Evolutionary conservation across 352 stramenopile species (phyloP).

Genomic region (Plasmopara muralis): DNA sequence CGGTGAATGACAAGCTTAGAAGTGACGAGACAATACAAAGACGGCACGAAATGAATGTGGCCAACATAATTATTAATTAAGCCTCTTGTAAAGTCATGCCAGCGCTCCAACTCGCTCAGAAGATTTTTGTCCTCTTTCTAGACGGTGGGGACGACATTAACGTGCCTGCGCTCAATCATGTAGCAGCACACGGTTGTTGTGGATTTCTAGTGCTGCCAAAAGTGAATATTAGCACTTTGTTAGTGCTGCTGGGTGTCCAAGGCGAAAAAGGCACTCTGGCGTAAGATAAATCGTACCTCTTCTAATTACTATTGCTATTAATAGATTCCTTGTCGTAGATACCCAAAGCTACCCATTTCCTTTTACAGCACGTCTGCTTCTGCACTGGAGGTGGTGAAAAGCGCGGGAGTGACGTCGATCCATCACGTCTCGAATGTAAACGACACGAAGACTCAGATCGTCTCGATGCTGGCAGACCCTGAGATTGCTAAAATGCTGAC

Average conservation of each 20-base stretch:
- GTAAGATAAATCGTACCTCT: slow-evolving; percentile 6
- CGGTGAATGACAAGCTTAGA: slow-evolving; percentile 7
- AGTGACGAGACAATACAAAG: no score
- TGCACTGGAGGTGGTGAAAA: slow-evolving; percentile 26
- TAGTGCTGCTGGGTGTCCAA: slow-evolving; percentile 34
- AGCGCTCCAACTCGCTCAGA: slow-evolving; percentile 32
- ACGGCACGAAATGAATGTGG: not conserved
- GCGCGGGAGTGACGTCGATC: slow-evolving; percentile 30
- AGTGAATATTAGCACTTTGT: slow-evolving; percentile 16
- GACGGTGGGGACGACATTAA: slow-evolving; percentile 16
- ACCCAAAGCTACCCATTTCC: slow-evolving; percentile 49
- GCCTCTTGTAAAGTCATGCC: slow-evolving; percentile 17
- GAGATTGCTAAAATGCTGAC: slow-evolving; percentile 46
- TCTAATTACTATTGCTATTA: not conserved
- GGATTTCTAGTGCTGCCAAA: slow-evolving; percentile 47
- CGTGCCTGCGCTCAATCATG: slow-evolving; percentile 27
- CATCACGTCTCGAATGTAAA: slow-evolving; percentile 11
- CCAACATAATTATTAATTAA: not conserved
- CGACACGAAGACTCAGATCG: slow-evolving; percentile 22
- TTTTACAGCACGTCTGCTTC: slow-evolving; percentile 46
- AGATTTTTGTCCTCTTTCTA: slow-evolving; percentile 49
- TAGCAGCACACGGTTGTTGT: slow-evolving; percentile 43
- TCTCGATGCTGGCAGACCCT: slow-evolving; percentile 20
- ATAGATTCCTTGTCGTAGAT: slow-evolving; percentile 24
- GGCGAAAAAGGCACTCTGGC: slow-evolving; percentile 15